Conservation (phyloP, 176 grass and related monocot genomes). For the Panicum miliaceum region DNA sequence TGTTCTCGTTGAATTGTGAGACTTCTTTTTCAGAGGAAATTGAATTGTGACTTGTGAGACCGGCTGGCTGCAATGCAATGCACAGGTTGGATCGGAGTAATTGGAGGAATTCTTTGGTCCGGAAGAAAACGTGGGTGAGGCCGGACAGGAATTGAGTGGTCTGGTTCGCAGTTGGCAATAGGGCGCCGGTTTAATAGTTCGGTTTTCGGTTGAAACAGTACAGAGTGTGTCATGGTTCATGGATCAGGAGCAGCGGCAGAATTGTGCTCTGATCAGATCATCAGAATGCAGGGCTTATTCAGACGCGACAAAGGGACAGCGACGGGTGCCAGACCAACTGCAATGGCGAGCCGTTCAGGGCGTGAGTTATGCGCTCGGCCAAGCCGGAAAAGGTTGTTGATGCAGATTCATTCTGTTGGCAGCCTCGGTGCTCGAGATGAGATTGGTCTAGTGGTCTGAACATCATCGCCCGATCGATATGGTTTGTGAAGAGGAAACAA, state of each 20-base stretch:
- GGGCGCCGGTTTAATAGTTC: not conserved
- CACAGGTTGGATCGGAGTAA: not conserved
- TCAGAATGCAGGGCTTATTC: not conserved
- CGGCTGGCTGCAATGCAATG: not conserved
- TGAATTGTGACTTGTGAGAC: not conserved
- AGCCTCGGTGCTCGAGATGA: not conserved
- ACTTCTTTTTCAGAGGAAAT: not conserved
- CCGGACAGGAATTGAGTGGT: not conserved
- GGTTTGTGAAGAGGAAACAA: not conserved
- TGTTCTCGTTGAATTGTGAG: not conserved
- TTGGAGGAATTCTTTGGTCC: not conserved
- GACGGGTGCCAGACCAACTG: not conserved
- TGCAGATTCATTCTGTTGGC: not conserved
- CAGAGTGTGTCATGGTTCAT: not conserved
- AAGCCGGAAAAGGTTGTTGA: slow-evolving; percentile 34
- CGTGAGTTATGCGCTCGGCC: not conserved
- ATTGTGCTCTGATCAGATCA: not conserved
- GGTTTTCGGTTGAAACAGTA: not conserved
- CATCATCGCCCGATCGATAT: not conserved
- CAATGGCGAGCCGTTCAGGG: not conserved
- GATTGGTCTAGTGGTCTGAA: no score
- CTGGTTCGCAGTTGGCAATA: slow-evolving; percentile 20
- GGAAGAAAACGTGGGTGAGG: not conserved
- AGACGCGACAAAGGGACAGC: not conserved
- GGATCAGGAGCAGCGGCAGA: not conserved